phyloP scores from a whole-genome alignment of 768 basidiomycete species.

The Lactarius akahatsu region DNA sequence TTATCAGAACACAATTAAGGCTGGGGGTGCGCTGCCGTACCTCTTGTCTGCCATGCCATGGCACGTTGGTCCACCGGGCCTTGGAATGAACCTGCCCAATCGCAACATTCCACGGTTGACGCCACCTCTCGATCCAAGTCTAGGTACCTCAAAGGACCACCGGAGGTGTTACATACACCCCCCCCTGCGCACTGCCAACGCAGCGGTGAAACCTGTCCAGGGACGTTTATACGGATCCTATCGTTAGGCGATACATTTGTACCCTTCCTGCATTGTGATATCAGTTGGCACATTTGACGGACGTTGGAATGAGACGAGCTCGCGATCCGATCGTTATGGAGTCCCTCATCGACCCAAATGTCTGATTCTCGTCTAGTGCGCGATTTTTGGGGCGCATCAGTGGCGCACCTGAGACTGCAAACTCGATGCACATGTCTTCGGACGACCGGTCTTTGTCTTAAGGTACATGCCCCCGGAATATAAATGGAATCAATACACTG shows the following conservation, averaged over 20 bases:
- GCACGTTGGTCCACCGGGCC: background rate
- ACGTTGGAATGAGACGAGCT: background rate
- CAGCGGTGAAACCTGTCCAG: too few species aligned
- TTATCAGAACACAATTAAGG: background rate
- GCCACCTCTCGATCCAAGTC: background rate
- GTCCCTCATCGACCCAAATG: background rate
- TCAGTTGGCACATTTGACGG: background rate
- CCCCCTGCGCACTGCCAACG: background rate
- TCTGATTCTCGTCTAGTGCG: constrained; percentile 2
- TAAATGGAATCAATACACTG: background rate
- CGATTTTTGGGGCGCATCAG: constrained; percentile 8
- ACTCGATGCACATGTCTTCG: too few species aligned
- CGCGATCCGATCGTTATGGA: background rate
- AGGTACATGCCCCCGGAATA: too few species aligned
- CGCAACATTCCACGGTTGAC: background rate
- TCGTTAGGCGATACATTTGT: background rate
- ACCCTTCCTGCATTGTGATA: background rate
- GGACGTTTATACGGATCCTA: background rate
- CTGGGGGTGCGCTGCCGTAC: background rate
- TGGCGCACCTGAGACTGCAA: constrained; percentile 2
- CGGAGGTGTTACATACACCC: background rate
- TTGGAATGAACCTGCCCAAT: background rate
- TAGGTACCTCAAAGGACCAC: background rate
- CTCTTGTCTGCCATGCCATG: background rate
- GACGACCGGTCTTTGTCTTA: too few species aligned